phyloP scores from a whole-genome alignment of 1,284 basidiomycete genomes.

The Rhodotorula sp. region DNA sequence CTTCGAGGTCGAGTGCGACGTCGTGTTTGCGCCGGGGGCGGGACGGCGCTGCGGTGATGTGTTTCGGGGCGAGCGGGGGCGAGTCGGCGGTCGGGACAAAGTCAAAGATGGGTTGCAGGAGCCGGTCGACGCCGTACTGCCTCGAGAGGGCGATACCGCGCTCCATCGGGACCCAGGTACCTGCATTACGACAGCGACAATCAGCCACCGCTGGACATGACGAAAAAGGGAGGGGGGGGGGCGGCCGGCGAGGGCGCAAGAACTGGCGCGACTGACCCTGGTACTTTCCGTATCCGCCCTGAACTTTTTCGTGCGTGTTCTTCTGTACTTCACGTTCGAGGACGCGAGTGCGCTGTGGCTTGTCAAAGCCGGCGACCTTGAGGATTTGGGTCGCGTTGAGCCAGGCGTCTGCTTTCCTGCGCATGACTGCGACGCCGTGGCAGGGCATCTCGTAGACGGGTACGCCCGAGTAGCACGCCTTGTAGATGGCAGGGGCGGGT shows the following conservation, averaged over 20 bases:
- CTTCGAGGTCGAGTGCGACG: constrained; percentile 40
- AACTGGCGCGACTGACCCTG: constrained; percentile 66
- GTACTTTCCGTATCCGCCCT: constrained; percentile 99
- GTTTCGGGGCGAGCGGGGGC: constrained; percentile 94
- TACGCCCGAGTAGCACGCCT: constrained; percentile 53
- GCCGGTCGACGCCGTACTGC: constrained; percentile 86
- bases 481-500: constrained; percentile 37
- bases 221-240: neutral
- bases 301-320: constrained; percentile 98
- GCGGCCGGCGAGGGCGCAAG: neutral
- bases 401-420: constrained; percentile 91
- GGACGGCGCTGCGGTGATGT: constrained; percentile 70
- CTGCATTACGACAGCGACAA: constrained; percentile 53
- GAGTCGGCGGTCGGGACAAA: constrained; percentile 82
- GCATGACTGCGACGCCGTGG: constrained; percentile 95
- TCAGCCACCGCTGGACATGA: neutral
- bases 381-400: constrained; percentile 99
- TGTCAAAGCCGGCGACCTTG: constrained; percentile 99
- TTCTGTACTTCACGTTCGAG: constrained; percentile 98
- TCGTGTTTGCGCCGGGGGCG: constrained; percentile 50
- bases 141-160: constrained; percentile 80
- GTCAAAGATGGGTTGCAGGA: constrained; percentile 92
- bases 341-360: constrained; percentile 95
- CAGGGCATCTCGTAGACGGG: constrained; percentile 57
- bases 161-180: constrained; percentile 98